Evolutionary conservation across 2,329 filamentous ascomycete genomes (phyloP).

Genomic region (Aspergillus quadrilineatus): DNA sequence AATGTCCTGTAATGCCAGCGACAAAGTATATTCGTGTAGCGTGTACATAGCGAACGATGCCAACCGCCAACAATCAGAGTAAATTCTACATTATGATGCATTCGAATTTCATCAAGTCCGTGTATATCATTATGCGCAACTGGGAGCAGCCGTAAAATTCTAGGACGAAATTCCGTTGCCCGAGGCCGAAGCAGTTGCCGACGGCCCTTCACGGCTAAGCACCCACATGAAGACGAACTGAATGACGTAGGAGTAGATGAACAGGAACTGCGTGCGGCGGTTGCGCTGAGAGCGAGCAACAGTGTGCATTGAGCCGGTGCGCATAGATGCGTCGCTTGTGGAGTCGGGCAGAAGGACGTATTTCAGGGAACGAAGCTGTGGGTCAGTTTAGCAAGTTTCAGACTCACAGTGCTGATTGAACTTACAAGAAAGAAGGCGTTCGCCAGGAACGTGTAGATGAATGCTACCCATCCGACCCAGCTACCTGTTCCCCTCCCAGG

Average conservation of each 20-base stretch:
- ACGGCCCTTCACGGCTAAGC: constrained; percentile 56
- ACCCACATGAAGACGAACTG: constrained; percentile 96
- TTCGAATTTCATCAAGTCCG: constrained; percentile 20
- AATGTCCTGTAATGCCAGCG: background rate
- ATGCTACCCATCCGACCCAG: constrained; percentile 85
- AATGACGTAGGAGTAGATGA: constrained; percentile 90
- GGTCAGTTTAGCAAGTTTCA: background rate
- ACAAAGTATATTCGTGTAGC: constrained; percentile 11
- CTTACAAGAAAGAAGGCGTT: constrained; percentile 93
- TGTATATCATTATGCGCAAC: constrained; percentile 24
- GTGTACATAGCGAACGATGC: constrained; percentile 6
- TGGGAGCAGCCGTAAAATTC: background rate
- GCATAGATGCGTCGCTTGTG: constrained; percentile 62
- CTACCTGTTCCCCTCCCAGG: constrained; percentile 78
- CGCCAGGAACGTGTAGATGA: constrained; percentile 86
- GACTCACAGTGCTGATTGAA: constrained; percentile 11
- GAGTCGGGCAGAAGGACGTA: constrained; percentile 92
- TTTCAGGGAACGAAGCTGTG: constrained; percentile 84
- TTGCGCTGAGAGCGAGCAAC: constrained; percentile 83
- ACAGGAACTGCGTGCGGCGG: constrained; percentile 86
- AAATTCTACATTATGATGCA: constrained; percentile 10
- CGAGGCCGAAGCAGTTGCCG: constrained; percentile 23
- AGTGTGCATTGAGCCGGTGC: constrained; percentile 60
- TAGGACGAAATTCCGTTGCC: constrained; percentile 19
- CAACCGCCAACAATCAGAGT: background rate